These are phyloP conservation scores for Clavispora vitiphila DNA, from an alignment of 805 yeast genomes.

Conservation along the genomic window DNA sequence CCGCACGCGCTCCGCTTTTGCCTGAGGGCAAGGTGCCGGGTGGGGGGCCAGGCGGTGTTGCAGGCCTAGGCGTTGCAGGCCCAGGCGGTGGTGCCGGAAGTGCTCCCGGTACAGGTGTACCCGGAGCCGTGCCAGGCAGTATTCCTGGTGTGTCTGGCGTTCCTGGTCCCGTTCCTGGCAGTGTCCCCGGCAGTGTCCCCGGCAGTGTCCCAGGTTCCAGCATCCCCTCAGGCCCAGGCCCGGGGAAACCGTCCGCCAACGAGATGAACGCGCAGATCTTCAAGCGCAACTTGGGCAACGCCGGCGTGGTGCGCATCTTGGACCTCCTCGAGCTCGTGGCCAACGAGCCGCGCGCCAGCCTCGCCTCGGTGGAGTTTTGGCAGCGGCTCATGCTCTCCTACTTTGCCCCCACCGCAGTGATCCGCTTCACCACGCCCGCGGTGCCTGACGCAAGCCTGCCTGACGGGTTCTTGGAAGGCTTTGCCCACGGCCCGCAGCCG, in stretches of 20 bases:
- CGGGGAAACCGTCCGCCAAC: slow-evolving; percentile 3
- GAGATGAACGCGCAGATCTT: slow-evolving; percentile 27
- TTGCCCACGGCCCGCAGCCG: neutral
- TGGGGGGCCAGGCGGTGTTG: neutral
- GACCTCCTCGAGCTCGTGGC: slow-evolving; percentile 37
- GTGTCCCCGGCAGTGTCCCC: too few relatives aligned
- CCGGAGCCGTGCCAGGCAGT: too few relatives aligned
- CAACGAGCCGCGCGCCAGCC: slow-evolving; percentile 26
- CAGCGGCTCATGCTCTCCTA: slow-evolving; percentile 27
- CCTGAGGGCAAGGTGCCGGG: too few relatives aligned
- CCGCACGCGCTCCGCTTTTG: too few relatives aligned
- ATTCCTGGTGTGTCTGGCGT: too few relatives aligned
- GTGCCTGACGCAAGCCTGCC: neutral
- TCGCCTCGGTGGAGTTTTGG: slow-evolving; percentile 34
- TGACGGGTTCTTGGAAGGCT: slow-evolving; percentile 1
- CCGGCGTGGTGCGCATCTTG: slow-evolving; percentile 35
- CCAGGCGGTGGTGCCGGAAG: too few relatives aligned
- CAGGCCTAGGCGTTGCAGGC: neutral
- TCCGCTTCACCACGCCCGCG: slow-evolving; percentile 25
- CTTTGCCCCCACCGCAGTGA: slow-evolving; percentile 26
- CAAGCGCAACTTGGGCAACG: slow-evolving; percentile 39
- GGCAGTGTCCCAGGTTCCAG: neutral
- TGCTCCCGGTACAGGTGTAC: too few relatives aligned
- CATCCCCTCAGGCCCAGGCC: neutral
- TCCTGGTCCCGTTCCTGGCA: too few relatives aligned